Evolutionary conservation across 176 grass and related monocot species (phyloP).

Genomic region (Aegilops bicornis): DNA sequence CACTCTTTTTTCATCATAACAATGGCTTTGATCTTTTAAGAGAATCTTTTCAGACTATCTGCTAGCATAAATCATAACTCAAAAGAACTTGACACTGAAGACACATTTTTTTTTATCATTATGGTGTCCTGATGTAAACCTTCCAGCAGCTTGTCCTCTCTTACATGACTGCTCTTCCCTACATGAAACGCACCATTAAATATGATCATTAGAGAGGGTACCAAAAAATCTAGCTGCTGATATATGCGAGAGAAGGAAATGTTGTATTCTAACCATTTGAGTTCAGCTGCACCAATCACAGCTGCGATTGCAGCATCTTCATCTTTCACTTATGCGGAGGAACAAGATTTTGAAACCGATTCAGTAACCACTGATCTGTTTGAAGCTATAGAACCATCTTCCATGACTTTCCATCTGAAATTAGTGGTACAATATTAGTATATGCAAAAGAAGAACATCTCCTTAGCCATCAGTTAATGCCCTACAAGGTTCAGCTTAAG

Average conservation of each 20-base stretch:
- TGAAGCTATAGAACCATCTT: too few relatives aligned
- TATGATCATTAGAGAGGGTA: not conserved
- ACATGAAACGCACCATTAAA: not conserved
- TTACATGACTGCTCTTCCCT: slow-evolving; percentile 39
- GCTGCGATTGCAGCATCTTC: slow-evolving; percentile 42
- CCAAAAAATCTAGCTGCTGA: not conserved
- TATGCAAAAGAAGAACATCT: too few relatives aligned
- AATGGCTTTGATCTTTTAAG: not conserved
- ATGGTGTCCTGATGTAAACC: slow-evolving; percentile 13
- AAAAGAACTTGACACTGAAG: not conserved
- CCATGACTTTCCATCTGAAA: too few relatives aligned
- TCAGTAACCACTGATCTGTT: slow-evolving; percentile 26
- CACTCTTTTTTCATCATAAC: not conserved
- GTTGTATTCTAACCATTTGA: slow-evolving; percentile 36
- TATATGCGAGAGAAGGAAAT: not conserved
- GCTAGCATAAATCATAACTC: not conserved
- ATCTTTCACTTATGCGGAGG: slow-evolving; percentile 41
- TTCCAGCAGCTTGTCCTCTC: slow-evolving; percentile 24
- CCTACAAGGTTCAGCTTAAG: too few relatives aligned
- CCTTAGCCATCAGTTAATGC: too few relatives aligned
- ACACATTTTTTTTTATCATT: slow-evolving; percentile 15
- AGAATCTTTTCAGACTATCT: not conserved
- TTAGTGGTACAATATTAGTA: too few relatives aligned
- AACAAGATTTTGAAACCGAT: slow-evolving; percentile 36
- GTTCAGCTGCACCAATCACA: slow-evolving; percentile 45